phyloP scores from a whole-genome alignment of 768 basidiomycete genomes.

The Rhodotorula taiwanensis region DNA sequence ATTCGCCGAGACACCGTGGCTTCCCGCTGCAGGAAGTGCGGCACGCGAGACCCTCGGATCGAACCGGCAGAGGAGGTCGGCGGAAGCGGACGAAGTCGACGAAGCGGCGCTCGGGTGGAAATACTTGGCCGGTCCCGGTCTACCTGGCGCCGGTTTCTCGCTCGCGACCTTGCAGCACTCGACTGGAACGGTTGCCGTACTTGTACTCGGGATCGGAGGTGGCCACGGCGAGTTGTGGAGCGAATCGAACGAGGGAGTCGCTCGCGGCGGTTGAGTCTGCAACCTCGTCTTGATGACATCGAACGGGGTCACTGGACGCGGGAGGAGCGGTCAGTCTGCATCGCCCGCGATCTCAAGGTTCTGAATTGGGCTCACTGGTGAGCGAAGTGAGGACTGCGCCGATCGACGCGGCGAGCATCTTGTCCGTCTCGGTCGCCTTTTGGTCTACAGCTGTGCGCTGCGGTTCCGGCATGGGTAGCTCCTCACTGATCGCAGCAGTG shows the following conservation, averaged over 20 bases:
- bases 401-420: slow-evolving; percentile 37
- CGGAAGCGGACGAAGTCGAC: slow-evolving; percentile 20
- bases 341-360: neutral
- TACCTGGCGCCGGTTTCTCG: slow-evolving; percentile 10
- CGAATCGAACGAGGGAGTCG: slow-evolving; percentile 38
- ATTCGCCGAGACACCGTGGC: slow-evolving; percentile 44
- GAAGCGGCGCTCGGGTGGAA: slow-evolving; percentile 12
- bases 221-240: slow-evolving; percentile 19
- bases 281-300: slow-evolving; percentile 95
- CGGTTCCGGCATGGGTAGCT: neutral
- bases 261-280: slow-evolving; percentile 58
- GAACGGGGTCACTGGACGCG: slow-evolving; percentile 84
- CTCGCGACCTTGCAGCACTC: slow-evolving; percentile 1
- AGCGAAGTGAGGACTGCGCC: slow-evolving; percentile 38
- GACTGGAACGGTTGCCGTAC: neutral
- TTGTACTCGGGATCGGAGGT: slow-evolving; percentile 22
- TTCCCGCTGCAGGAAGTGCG: slow-evolving; percentile 17
- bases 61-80: slow-evolving; percentile 33
- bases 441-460: neutral
- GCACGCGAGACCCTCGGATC: slow-evolving; percentile 33
- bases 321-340: neutral
- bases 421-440: slow-evolving; percentile 21
- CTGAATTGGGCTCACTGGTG: slow-evolving; percentile 28
- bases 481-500: slow-evolving; percentile 23
- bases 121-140: neutral